Base-by-base conservation (phyloP, 768 basidiomycete species). In the Termitomyces sp. region DNA sequence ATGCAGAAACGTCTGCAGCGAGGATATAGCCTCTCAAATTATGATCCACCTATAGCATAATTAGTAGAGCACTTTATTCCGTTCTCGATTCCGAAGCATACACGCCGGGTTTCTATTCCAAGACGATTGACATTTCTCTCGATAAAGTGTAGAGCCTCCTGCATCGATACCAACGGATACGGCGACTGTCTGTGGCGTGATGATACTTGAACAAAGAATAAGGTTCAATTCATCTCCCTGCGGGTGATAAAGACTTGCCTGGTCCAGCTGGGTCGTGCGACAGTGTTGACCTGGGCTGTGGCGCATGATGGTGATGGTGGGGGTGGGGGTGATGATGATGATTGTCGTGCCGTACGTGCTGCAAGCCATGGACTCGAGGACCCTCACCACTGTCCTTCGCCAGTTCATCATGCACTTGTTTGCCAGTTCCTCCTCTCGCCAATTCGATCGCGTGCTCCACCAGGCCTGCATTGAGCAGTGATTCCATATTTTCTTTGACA, bases 111-210 rank as follows among this genome's bases (percentile, higher is more conserved):
- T 10, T 75, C 57, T 1, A 69, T 53, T 5, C 69, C 69, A 18
- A 90, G 71, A 2, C 75, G 71, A 20, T 69, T 61, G 10, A 85
- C 70, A 59, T 85, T 75, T 1, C 72, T 66, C 57, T 83, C 62
- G 26, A 96, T 78, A 1, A 80, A 69, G 0, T 69, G 64, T n/a
- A 89, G 72, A 1, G 92, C 92, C 14, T 82, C 77, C 32, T 86
- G 76, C 12, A 92, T 75, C 0, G 83, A 75, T 33, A 94, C 77
- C 35, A 90, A 72, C 0, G 86, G 82, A 68, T 88, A 94, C 0
- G 90, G 92, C 0, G 92, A 94, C 33, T 82, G 71, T 35, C 93
- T 80, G 61, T 87, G 86, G 8, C 93, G 84, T 20, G 82, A 73
- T 13, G 90, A 80, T 8, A 81, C 91, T 92, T n/a, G 54, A 46